phyloP scores from a whole-genome alignment of 1,284 basidiomycete species.

The Leucoagaricus sp. region DNA sequence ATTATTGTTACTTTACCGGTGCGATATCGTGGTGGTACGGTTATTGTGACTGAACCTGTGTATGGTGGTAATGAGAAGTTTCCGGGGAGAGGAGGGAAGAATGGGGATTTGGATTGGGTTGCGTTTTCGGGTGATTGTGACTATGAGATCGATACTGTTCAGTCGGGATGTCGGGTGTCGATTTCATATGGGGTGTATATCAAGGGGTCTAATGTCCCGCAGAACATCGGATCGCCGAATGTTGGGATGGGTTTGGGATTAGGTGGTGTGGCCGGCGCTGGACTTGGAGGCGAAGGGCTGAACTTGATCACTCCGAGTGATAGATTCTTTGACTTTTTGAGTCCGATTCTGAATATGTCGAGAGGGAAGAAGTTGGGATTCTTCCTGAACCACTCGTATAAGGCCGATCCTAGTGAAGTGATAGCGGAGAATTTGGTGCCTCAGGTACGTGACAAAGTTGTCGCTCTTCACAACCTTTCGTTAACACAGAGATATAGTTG shows the following conservation, averaged over 20 bases:
- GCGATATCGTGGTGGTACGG: slow-evolving; percentile 66
- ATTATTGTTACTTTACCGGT: slow-evolving; percentile 73
- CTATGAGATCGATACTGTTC: slow-evolving; percentile 69
- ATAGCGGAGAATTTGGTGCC: slow-evolving; percentile 72
- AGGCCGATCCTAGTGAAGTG: slow-evolving; percentile 69
- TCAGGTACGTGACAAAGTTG: slow-evolving; percentile 62
- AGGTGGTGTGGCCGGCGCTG: neutral
- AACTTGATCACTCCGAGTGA: slow-evolving; percentile 73
- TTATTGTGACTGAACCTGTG: slow-evolving; percentile 54
- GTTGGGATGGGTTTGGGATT: neutral
- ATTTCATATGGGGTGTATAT: slow-evolving; percentile 73
- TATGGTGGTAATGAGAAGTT: slow-evolving; percentile 64
- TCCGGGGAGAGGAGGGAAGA: slow-evolving; percentile 59
- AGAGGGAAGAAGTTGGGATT: slow-evolving; percentile 72
- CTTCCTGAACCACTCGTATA: slow-evolving; percentile 68
- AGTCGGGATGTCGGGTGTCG: slow-evolving; percentile 67
- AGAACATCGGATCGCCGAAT: neutral
- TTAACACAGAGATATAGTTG: slow-evolving; percentile 43
- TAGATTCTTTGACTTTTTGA: slow-evolving; percentile 66
- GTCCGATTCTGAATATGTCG: slow-evolving; percentile 68
- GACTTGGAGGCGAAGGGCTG: slow-evolving; percentile 31
- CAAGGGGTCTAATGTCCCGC: slow-evolving; percentile 57
- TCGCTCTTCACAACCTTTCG: neutral
- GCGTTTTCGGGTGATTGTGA: slow-evolving; percentile 74
- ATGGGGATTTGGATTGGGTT: slow-evolving; percentile 72